Conservation (phyloP, 2,329 filamentous ascomycete species). For the Diaporthe caulivora region DNA sequence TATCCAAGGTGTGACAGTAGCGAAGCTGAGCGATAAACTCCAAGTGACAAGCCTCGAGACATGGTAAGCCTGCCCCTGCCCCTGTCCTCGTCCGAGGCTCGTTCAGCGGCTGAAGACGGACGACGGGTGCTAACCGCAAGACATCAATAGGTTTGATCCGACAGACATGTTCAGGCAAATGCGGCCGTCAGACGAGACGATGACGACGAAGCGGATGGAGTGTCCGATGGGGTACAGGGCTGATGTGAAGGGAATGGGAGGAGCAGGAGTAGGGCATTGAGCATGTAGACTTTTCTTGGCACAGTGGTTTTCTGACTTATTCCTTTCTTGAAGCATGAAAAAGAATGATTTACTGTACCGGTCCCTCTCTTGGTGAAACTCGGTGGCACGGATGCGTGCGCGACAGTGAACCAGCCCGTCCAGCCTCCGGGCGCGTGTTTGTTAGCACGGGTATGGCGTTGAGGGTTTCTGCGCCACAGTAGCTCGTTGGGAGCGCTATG, state of each 20-base stretch:
- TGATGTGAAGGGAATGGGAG: neutral
- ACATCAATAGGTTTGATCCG: conserved; percentile 35
- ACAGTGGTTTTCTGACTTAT: neutral
- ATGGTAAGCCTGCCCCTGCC: conserved; percentile 23
- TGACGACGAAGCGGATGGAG: conserved; percentile 35
- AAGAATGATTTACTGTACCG: neutral
- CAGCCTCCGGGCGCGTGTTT: neutral
- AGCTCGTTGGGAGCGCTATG: conserved; percentile 3
- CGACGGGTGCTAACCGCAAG: conserved; percentile 13
- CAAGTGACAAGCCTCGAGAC: conserved; percentile 54
- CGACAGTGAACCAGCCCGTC: neutral
- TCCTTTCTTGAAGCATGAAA: conserved; percentile 23
- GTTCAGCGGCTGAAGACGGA: neutral
- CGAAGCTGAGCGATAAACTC: conserved; percentile 70
- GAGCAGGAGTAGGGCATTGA: neutral
- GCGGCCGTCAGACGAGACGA: conserved; percentile 35
- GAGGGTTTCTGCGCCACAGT: conserved; percentile 20
- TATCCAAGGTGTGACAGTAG: conserved; percentile 73
- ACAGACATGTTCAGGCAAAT: conserved; percentile 40
- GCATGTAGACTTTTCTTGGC: neutral
- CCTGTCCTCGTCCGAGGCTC: neutral
- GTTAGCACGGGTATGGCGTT: conserved; percentile 29
- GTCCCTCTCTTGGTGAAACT: neutral
- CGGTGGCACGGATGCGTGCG: neutral
- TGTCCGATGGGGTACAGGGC: conserved; percentile 38